phyloP scores from a whole-genome alignment of 2,329 filamentous ascomycete species.

The Cordyceps fumosorosea region DNA sequence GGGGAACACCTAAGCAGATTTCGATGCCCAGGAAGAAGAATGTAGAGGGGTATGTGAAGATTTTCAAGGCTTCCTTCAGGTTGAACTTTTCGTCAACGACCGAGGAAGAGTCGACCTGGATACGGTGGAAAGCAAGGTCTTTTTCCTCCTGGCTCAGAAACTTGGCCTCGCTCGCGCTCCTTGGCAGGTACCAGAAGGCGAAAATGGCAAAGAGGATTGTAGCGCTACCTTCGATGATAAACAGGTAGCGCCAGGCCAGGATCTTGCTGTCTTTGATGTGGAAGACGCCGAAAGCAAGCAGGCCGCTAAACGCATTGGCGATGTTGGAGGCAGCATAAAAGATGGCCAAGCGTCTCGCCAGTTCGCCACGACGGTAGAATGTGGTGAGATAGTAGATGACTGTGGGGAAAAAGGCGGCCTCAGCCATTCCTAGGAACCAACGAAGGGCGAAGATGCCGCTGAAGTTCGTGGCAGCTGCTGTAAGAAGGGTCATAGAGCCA shows the following conservation, averaged over 20 bases:
- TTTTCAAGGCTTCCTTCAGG: constrained; percentile 42
- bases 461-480: constrained; percentile 44
- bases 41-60: constrained; percentile 44
- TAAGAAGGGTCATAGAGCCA: constrained; percentile 58
- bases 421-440: constrained; percentile 45
- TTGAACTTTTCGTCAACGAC: constrained; percentile 47
- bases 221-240: constrained; percentile 47
- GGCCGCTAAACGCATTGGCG: constrained; percentile 50
- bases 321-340: constrained; percentile 75
- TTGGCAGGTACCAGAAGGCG: constrained; percentile 63
- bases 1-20: constrained; percentile 52
- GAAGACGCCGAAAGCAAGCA: constrained; percentile 43
- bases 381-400: constrained; percentile 47
- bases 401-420: constrained; percentile 49
- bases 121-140: constrained; percentile 62
- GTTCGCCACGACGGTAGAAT: constrained; percentile 43
- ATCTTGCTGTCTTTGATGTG: constrained; percentile 35
- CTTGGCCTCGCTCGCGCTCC: constrained; percentile 53
- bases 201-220: constrained; percentile 58
- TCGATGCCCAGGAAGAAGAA: constrained; percentile 47
- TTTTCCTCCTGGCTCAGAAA: constrained; percentile 64
- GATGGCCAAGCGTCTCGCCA: constrained; percentile 45
- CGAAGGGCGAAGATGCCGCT: constrained; percentile 43
- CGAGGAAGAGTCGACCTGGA: constrained; percentile 67
- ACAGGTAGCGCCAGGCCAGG: constrained; percentile 42